phyloP scores from a whole-genome alignment of 1,139 yeast species.

The Debaryomyces singareniensis region DNA sequence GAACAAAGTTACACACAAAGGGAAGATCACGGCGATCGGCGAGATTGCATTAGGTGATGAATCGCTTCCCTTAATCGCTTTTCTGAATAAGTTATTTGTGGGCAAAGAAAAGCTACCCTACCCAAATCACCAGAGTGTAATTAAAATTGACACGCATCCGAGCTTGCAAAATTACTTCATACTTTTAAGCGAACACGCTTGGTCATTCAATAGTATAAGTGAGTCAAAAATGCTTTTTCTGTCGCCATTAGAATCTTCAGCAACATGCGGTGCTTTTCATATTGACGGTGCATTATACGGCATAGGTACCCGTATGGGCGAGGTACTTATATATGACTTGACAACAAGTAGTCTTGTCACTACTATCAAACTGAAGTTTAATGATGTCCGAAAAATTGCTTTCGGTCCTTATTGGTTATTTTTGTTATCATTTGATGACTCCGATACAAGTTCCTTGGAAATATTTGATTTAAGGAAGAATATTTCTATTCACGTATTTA shows the following conservation, averaged over 20 bases:
- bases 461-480: conserved; percentile 56
- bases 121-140: conserved; percentile 9
- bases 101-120: conserved; percentile 7
- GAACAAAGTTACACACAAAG: conserved; percentile 10
- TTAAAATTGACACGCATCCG: conserved; percentile 27
- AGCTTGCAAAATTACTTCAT: conserved; percentile 22
- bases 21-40: conserved; percentile 11
- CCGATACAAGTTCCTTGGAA: conserved; percentile 20
- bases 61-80: conserved; percentile 14
- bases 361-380: conserved; percentile 20
- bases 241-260: conserved; percentile 8
- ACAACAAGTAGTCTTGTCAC: conserved; percentile 34
- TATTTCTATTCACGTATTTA: conserved; percentile 21
- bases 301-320: conserved; percentile 33
- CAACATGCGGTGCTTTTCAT: conserved; percentile 42
- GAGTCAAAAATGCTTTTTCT: conserved; percentile 6
- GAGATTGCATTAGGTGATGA: conserved; percentile 9
- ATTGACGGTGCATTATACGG: conserved; percentile 63
- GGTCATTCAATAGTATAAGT: conserved; percentile 24
- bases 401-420: conserved; percentile 63
- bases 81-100: conserved; percentile 12
- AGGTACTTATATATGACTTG: conserved; percentile 38
- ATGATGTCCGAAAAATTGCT: conserved; percentile 28
- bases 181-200: conserved; percentile 18
- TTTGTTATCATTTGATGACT: conserved; percentile 10